These are phyloP conservation scores for Nitzschia putrida DNA, from an alignment of 108 stramenopile species.

Conservation along the genomic window DNA sequence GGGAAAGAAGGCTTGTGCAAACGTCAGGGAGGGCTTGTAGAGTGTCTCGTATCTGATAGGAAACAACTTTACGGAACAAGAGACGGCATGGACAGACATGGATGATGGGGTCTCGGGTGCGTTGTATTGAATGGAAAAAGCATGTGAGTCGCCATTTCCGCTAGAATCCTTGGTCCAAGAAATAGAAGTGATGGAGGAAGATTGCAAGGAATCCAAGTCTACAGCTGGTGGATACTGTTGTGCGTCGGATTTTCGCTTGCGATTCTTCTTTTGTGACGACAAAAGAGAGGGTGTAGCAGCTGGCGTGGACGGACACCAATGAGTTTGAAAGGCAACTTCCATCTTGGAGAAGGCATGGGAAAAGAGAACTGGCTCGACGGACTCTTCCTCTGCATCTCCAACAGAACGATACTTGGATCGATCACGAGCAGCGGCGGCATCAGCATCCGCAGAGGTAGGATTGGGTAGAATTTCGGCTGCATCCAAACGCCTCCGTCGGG, in stretches of 20 bases:
- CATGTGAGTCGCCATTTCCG: slow-evolving; percentile 49
- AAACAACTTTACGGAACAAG: slow-evolving; percentile 51
- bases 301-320: slow-evolving; percentile 34
- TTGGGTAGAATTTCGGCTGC: neutral
- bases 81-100: slow-evolving; percentile 48
- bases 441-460: neutral
- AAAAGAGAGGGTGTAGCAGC: neutral
- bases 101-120: slow-evolving; percentile 37
- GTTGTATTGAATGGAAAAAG: slow-evolving; percentile 53
- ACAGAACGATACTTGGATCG: slow-evolving; percentile 26
- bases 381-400: slow-evolving; percentile 57
- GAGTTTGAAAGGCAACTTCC: slow-evolving; percentile 59
- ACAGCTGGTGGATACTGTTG: slow-evolving; percentile 13
- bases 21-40: slow-evolving; percentile 47
- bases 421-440: slow-evolving; percentile 5
- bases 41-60: slow-evolving; percentile 32
- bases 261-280: slow-evolving; percentile 34
- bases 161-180: slow-evolving; percentile 38
- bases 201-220: slow-evolving; percentile 24
- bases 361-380: slow-evolving; percentile 57
- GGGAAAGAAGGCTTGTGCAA: slow-evolving; percentile 70
- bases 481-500: neutral
- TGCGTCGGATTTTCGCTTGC: slow-evolving; percentile 36
- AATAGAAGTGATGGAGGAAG: slow-evolving; percentile 32
- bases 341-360: slow-evolving; percentile 79